phyloP scores from a whole-genome alignment of 2,329 filamentous ascomycete species.

The Ophiostoma quercus region DNA sequence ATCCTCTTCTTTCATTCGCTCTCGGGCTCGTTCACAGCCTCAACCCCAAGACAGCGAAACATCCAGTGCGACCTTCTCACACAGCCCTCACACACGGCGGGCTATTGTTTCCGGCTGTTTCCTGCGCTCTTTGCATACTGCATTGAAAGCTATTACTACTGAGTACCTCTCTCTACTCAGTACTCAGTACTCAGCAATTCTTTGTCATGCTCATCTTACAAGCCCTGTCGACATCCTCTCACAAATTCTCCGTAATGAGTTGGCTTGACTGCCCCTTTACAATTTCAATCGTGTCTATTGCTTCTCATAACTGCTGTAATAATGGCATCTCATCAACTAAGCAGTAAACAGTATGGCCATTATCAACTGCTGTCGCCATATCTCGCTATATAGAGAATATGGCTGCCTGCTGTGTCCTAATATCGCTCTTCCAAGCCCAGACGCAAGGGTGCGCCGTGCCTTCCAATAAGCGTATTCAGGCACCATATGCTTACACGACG shows the following conservation, averaged over 20 bases:
- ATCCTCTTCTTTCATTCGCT: neutral
- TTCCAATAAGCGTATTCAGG: neutral
- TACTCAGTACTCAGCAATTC: too few species aligned
- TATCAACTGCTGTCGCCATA: neutral
- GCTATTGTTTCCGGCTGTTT: neutral
- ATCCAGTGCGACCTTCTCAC: neutral
- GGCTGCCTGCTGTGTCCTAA: neutral
- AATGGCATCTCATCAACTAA: too few species aligned
- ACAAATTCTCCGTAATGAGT: constrained; percentile 5
- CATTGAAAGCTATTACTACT: neutral
- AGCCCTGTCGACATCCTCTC: neutral
- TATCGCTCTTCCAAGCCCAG: too few species aligned
- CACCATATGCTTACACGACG: neutral
- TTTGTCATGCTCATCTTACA: neutral
- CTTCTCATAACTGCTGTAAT: neutral
- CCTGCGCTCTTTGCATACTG: neutral
- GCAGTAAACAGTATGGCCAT: too few species aligned
- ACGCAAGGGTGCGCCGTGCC: too few species aligned
- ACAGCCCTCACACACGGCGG: neutral
- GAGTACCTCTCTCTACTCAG: too few species aligned
- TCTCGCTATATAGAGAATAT: neutral
- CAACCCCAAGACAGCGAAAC: neutral
- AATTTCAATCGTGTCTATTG: neutral
- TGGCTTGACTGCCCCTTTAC: neutral
- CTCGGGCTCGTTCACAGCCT: constrained; percentile 7